Percentiles rank a stretch among this genome's conserved stretches.
Evolutionary conservation across 345 rosid species (phyloP).

Genomic region (Citrus hindsii): DNA sequence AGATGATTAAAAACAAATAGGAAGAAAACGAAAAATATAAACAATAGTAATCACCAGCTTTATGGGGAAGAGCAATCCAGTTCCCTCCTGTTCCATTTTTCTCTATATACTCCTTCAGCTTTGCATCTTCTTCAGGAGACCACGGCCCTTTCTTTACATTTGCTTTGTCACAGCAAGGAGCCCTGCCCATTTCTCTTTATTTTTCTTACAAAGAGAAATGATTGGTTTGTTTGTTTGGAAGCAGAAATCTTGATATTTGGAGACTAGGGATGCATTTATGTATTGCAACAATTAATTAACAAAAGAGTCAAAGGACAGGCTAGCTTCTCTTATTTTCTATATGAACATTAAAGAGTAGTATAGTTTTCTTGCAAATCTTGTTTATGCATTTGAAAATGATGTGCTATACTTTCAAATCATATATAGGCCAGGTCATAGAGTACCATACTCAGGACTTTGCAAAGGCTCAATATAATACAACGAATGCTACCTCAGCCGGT

Average conservation of each 20-base stretch:
- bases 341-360: no score
- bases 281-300: neutral
- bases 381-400: conserved; percentile 4
- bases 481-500: neutral
- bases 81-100: conserved; percentile 67
- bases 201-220: neutral
- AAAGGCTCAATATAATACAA: neutral
- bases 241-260: conserved; percentile 8
- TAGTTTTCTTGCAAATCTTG: neutral
- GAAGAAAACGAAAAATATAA: neutral
- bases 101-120: conserved; percentile 65
- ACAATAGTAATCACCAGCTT: conserved; percentile 49
- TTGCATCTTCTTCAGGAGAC: conserved; percentile 97
- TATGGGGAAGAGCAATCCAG: conserved; percentile 84
- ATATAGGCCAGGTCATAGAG: neutral
- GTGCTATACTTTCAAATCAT: neutral
- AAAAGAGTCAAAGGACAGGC: conserved; percentile 43
- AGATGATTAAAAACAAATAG: neutral
- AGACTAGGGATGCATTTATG: conserved; percentile 2
- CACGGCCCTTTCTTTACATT: conserved; percentile 92
- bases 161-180: conserved; percentile 92
- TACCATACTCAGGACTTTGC: neutral
- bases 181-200: conserved; percentile 66
- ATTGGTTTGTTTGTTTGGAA: neutral
- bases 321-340: neutral